phyloP scores from a whole-genome alignment of 805 yeast species.

The Ogataea dorogensis region DNA sequence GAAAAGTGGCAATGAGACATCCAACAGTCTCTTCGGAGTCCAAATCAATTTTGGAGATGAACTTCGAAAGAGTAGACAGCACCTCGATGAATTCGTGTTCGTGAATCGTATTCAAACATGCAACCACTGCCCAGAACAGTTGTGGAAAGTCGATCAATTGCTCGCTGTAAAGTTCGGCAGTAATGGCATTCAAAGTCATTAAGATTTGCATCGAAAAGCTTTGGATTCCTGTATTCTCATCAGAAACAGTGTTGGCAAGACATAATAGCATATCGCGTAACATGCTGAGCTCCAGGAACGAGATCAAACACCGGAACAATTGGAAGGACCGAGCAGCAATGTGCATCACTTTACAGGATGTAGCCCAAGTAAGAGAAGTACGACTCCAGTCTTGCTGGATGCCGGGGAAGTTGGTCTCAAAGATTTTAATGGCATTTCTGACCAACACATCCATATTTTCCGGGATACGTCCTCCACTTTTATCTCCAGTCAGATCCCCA shows the following conservation, averaged over 20 bases:
- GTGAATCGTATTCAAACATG: conserved; percentile 83
- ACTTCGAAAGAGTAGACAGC: conserved; percentile 74
- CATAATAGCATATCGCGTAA: conserved; percentile 91
- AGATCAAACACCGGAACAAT: conserved; percentile 78
- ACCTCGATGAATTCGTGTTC: conserved; percentile 93
- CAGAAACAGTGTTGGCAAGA: conserved; percentile 88
- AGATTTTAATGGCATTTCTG: conserved; percentile 57
- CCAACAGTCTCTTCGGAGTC: conserved; percentile 83
- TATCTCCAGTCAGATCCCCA: conserved; percentile 77
- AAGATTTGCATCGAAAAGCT: conserved; percentile 96
- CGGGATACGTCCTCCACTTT: conserved; percentile 80
- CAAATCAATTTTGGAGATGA: conserved; percentile 81
- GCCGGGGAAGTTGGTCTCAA: conserved; percentile 43
- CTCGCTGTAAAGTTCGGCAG: conserved; percentile 78
- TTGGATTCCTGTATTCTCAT: conserved; percentile 84
- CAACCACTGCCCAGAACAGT: conserved; percentile 92
- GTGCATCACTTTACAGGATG: conserved; percentile 95
- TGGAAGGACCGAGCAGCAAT: conserved; percentile 97
- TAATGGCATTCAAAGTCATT: conserved; percentile 92
- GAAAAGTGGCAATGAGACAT: conserved; percentile 81
- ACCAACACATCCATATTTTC: conserved; percentile 77
- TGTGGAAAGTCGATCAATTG: conserved; percentile 87
- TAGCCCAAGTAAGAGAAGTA: conserved; percentile 87
- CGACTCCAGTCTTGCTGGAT: conserved; percentile 84
- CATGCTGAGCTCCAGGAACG: conserved; percentile 83